Base-by-base conservation (phyloP, 1,284 basidiomycete genomes). In the Veloporphyrellus conicus region DNA sequence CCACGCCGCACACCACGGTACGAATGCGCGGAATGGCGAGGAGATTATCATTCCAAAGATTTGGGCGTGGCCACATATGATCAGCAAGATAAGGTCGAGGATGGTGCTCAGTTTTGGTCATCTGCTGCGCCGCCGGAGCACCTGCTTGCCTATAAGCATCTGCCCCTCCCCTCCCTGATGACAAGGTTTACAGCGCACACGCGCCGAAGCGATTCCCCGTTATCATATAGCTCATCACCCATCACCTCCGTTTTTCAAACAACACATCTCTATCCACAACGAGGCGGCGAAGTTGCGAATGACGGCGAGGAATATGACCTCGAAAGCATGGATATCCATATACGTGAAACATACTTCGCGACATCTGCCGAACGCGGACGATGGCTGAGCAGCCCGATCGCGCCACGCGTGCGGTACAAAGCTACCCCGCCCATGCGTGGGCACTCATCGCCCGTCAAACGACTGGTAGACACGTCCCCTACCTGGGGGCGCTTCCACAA, bases 331-430 rank as follows among this genome's bases (percentile, higher is more conserved):
- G 46, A 68, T 38, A 64, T 67, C 18, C 66, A 61, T 35, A 52
- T 67, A 39, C 73, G 70, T 40, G 66, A 70, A 45, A 78, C 75
- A 7, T 76, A 69, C 52, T 79, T 78, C 54, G 67, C 69, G 32
- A 69, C 69, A 15, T 79, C 77, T 38, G 70, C 74, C 4, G 78
- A 79, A 53, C 76, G 77, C 38, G 77, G 78, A 11, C 69, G 70
- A 41, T 79, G 77, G 77, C 65, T 68, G 53, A 74, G 63, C 39
- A 77, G 78, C 50, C 75, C 76, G 2, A 58, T 71, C 22, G 63
- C 68, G 1, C 23, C 62, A 16, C 53, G 53, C 16, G 43, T 45
- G 16, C 61, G 52, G 28, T 38, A 61, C 1, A 45, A 50, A 22
- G 34, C 39, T 2, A 52, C 37, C 44, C 54, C 35, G 49, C 58